Percentiles rank a stretch among this genome's conserved stretches.
Evolutionary conservation across 805 yeast species (phyloP).

Genomic region (Kockiozyma suomiensis): DNA sequence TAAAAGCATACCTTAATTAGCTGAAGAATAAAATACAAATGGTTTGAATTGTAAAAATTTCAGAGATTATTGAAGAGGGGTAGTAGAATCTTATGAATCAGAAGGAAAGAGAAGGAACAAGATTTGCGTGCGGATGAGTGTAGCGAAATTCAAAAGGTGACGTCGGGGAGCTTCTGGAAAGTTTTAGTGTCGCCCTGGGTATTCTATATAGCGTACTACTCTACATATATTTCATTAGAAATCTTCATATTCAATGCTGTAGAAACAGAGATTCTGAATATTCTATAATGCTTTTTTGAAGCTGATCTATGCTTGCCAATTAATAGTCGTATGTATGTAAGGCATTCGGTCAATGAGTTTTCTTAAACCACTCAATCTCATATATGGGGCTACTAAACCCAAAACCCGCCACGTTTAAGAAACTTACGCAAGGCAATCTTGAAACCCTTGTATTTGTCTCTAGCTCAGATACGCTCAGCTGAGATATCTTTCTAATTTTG

Average conservation of each 20-base stretch:
- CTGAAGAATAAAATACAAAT: neutral
- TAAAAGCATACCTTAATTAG: neutral
- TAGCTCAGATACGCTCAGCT: neutral
- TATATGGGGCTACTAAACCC: neutral
- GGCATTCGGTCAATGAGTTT: too few relatives aligned
- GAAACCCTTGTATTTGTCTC: neutral
- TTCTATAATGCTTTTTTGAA: too few relatives aligned
- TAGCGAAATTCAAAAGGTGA: slow-evolving; percentile 1
- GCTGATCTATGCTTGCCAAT: too few relatives aligned
- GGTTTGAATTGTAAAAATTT: too few relatives aligned
- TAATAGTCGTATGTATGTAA: too few relatives aligned
- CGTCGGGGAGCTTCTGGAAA: slow-evolving; percentile 9
- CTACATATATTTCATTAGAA: too few relatives aligned
- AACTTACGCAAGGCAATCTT: neutral
- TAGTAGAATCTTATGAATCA: neutral
- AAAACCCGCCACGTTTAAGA: neutral
- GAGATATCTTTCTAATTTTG: neutral
- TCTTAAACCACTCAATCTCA: neutral
- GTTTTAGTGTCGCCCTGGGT: too few relatives aligned
- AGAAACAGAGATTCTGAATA: too few relatives aligned
- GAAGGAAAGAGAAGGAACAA: neutral
- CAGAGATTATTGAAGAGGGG: too few relatives aligned
- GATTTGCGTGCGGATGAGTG: neutral
- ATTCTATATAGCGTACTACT: too few relatives aligned
- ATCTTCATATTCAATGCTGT: too few relatives aligned